These are phyloP conservation scores for Parsonsia alboflavescens DNA, from an alignment of 257 asterid species.

Conservation along the genomic window DNA sequence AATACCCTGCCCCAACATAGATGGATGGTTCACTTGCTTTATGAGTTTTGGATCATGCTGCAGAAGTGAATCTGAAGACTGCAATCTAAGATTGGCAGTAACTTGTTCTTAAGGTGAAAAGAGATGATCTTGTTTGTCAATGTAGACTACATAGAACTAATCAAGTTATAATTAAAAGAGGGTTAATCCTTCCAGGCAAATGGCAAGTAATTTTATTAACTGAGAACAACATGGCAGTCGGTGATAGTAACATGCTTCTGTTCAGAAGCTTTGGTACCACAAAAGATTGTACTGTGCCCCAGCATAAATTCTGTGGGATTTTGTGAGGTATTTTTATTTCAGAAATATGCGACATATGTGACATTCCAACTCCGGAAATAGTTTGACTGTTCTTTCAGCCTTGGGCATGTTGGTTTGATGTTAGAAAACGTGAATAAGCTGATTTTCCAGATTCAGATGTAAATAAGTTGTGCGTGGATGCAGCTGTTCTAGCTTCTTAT, in stretches of 20 bases:
- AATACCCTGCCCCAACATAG: not conserved
- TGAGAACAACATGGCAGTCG: not conserved
- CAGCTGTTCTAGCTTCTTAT: not conserved
- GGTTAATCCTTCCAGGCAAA: not conserved
- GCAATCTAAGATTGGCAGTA: not conserved
- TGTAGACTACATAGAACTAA: not conserved
- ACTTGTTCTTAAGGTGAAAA: not conserved
- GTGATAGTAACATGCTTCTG: not conserved
- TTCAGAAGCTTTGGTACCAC: not conserved
- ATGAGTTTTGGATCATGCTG: not conserved
- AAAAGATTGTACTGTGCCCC: too few species aligned
- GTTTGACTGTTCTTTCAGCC: not conserved
- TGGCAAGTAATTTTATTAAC: not conserved
- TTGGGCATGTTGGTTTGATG: not conserved
- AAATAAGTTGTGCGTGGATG: not conserved
- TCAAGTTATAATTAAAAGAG: too few species aligned
- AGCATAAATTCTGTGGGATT: too few species aligned
- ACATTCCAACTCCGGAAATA: not conserved
- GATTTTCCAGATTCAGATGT: not conserved
- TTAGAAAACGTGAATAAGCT: not conserved
- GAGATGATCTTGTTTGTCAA: not conserved
- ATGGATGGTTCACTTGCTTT: not conserved
- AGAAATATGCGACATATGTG: not conserved
- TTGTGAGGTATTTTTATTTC: too few species aligned
- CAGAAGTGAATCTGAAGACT: not conserved